Evolutionary conservation across 139 green algal species (phyloP), one percentile per base, ranked within the genome.

Genomic region (Deuterostichococcus epilithicus): DNA sequence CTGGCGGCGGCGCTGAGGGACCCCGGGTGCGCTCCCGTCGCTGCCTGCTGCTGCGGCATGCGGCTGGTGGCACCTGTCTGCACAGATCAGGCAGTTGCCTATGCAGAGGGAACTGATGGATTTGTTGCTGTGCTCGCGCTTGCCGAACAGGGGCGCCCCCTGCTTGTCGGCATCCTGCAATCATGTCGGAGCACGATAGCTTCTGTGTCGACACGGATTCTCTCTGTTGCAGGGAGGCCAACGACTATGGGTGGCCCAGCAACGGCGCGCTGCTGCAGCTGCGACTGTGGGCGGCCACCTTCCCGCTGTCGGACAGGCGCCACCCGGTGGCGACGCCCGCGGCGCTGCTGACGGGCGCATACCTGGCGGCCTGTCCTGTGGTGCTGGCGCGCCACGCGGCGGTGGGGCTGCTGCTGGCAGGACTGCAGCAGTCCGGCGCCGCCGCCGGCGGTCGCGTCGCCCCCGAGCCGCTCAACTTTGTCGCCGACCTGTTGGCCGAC

Each of bases 301-400:
- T 97, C 83, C 94, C 94, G 1, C 80, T 84, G 18, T 89, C 83
- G 18, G 95, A 98, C 77, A 84, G 86, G 65, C 81, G 88, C 5
- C 95, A 98, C 78, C 86, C 93, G 0, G 94, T 98, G 28, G 78
- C 87, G 2, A 97, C 91, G 0, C 93, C 94, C 0, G 78, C 83
- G 0, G 77, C 86, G 0, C 74, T 97, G 30, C 79, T 97, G 36
- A 66, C 60, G 32, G 52, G 70, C 63, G 66, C 69, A 18, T 76
- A 59, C 68, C 78, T 91, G 34, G 37, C 84, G 32, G 44, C 84
- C 66, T 93, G 91, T 84, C 89, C 89, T 1, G 34, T 92, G 33
- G 72, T 47, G 8, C 59, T 47, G 38, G 63, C 80, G 0, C 75
- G 37, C 23, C 80, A 93, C 42, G 74, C 79, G 1, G 86, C 82